These are phyloP conservation scores for Neckera pumila DNA, from an alignment of 225 moss, liverwort and hornwort genomes.

Conservation along the genomic window DNA sequence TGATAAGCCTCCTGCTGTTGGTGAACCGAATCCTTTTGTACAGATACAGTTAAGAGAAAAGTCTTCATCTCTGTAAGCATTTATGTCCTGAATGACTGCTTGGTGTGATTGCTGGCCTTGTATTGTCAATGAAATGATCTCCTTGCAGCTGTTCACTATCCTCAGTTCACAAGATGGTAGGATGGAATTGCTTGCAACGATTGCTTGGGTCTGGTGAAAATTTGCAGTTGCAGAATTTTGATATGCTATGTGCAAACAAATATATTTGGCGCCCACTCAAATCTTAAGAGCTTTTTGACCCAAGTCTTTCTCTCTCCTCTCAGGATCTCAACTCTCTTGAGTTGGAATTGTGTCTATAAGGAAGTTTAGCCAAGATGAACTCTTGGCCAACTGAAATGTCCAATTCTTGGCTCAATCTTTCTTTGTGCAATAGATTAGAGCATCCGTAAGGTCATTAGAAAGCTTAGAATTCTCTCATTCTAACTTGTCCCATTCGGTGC, in stretches of 20 bases:
- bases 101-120: neutral
- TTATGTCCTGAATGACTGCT: neutral
- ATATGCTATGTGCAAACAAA: neutral
- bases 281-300: neutral
- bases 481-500: neutral
- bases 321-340: neutral
- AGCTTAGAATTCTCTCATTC: neutral
- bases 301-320: neutral
- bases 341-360: neutral
- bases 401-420: neutral
- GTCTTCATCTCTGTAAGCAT: constrained; percentile 5
- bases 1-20: neutral
- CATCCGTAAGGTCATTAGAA: too few species aligned
- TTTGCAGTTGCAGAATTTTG: neutral
- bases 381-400: neutral
- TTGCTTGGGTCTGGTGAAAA: neutral
- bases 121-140: neutral
- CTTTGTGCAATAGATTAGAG: neutral
- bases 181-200: neutral
- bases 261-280: neutral
- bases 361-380: neutral
- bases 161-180: neutral
- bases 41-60: constrained; percentile 9
- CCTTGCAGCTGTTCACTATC: neutral
- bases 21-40: constrained; percentile 14